Base-by-base conservation (phyloP, 2,329 filamentous ascomycete species). In the Fusarium torreyae region DNA sequence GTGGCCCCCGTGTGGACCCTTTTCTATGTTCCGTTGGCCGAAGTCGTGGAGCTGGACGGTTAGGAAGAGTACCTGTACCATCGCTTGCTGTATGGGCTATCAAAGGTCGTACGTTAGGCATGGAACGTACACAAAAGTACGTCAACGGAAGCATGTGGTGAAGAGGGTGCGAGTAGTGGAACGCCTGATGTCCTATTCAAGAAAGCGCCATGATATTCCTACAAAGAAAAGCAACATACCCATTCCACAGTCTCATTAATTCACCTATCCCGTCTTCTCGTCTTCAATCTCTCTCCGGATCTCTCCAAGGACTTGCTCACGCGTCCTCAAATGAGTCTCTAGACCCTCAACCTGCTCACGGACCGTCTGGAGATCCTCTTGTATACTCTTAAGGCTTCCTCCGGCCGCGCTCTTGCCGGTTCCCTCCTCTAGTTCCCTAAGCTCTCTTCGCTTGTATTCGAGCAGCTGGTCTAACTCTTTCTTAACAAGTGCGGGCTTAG, bases 301-400 rank as follows among this genome's bases (percentile, higher is more conserved):
- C 78, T 93, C 91, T 48, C 92, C 89, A 74, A 99, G 82, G 31
- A 91, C 88, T 70, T 91, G 88, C 80, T 95, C 89, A 66, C 96
- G 86, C 70, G 90, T 89, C 75, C 89, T 86, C 75, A 98, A 82
- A 84, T 99, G 96, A 65, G 85, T 82, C 83, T 97, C 94, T 70
- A 99, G 80, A 1, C 94, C 94, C 70, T 98, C 94, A 3, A 99
- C 91, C 84, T 99, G 95, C 81, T 98, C 95, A 75, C 88, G 91
- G n/a, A 99, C 93, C 45, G 93, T 92, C 74, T 92, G 88, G 77
- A 99, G 87, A 81, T 99, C 96, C 38, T 97, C 94, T 60, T 88
- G 84, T 42, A 98, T 89, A 38, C 90, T 89, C 80, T 94, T 92
- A 64, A 98, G 79, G 65, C 87, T 88, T 67, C 91, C 88, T 0